Conservation (phyloP, 202 grass and related monocot species). For the Carex arenaria region DNA sequence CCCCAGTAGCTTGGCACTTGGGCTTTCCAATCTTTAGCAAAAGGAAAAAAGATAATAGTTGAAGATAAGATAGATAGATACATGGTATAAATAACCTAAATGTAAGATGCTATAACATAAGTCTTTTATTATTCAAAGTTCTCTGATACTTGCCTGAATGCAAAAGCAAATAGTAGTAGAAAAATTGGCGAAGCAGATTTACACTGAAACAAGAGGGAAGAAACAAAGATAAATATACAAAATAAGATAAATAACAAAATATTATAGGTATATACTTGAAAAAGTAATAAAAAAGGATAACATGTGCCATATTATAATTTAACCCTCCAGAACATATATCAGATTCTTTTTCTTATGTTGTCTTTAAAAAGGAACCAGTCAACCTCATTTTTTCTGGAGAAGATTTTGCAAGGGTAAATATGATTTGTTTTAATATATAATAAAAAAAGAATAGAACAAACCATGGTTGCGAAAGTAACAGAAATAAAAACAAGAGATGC, state of each 20-base stretch:
- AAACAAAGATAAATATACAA: background rate
- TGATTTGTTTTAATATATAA: slow-evolving; percentile 5
- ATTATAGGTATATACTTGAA: background rate
- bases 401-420: background rate
- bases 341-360: background rate
- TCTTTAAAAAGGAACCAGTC: background rate
- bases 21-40: slow-evolving; percentile 81
- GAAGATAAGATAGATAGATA: slow-evolving; percentile 14
- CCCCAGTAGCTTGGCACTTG: slow-evolving; percentile 90
- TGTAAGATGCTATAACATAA: slow-evolving; percentile 2
- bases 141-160: slow-evolving; percentile 68
- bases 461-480: slow-evolving; percentile 97
- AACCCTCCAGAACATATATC: slow-evolving; percentile 5
- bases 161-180: slow-evolving; percentile 92
- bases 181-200: slow-evolving; percentile 98
- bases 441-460: slow-evolving; percentile 31
- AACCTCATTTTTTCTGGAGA: background rate
- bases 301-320: background rate
- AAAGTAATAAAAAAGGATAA: background rate
- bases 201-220: slow-evolving; percentile 61
- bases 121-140: background rate
- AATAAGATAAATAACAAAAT: background rate
- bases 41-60: slow-evolving; percentile 18
- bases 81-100: background rate
- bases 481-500: slow-evolving; percentile 97